These are phyloP conservation scores for Aspergillus viridinutans DNA, from an alignment of 2,329 filamentous ascomycete genomes.

Conservation along the genomic window DNA sequence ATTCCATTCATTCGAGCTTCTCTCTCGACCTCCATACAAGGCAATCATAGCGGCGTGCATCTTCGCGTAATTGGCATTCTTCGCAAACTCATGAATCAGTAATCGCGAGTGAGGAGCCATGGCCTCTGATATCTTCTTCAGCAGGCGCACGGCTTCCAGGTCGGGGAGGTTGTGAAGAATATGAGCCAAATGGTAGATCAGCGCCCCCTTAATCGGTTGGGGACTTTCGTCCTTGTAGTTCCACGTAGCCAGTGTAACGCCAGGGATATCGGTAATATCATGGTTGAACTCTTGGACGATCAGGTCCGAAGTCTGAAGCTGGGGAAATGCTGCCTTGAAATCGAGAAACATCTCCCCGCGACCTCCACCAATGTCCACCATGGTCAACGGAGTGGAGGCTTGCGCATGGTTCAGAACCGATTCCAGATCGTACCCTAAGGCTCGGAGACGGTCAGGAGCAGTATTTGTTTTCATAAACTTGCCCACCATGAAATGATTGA, in stretches of 20 bases:
- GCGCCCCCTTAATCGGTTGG: constrained; percentile 31
- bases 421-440: constrained; percentile 31
- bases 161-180: constrained; percentile 38
- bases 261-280: constrained; percentile 22
- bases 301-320: constrained; percentile 23
- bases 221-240: constrained; percentile 32
- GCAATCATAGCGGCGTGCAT: constrained; percentile 38
- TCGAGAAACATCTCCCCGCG: constrained; percentile 35
- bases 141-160: constrained; percentile 30
- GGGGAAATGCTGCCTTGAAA: constrained; percentile 31
- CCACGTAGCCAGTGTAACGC: constrained; percentile 30
- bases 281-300: constrained; percentile 37
- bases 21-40: constrained; percentile 31
- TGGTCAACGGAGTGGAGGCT: constrained; percentile 13
- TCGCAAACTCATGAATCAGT: constrained; percentile 35
- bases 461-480: constrained; percentile 34
- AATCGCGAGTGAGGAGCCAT: constrained; percentile 33
- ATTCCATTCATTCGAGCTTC: constrained; percentile 33
- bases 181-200: constrained; percentile 33
- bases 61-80: constrained; percentile 32
- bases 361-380: constrained; percentile 39
- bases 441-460: constrained; percentile 27
- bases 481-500: constrained; percentile 38
- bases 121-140: constrained; percentile 33
- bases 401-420: constrained; percentile 14